Base-by-base conservation (phyloP, 495 filamentous ascomycete species). In the Parachaetomium inaequale region DNA sequence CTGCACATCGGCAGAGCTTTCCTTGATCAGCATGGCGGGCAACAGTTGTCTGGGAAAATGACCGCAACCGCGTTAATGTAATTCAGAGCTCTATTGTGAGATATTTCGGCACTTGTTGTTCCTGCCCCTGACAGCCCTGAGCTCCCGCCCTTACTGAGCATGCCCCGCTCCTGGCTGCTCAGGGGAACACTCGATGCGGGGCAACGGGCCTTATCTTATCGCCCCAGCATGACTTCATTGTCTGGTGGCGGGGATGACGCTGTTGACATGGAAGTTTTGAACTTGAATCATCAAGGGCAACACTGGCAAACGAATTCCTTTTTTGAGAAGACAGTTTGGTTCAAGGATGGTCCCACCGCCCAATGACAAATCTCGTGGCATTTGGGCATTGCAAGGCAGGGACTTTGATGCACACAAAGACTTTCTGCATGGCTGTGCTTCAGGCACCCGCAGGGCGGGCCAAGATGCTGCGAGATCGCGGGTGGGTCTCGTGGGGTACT, bases 11-110 rank as follows among this genome's bases (percentile, higher is more conserved):
- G 64, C 67, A 63, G 74, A 66, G 63, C 68, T 75, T 63, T 81
- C 78, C 42, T 78, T 75, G 64, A 81, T 74, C 66, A 79, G 64
- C 78, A 81, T 81, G 59, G 15, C 65, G 68, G 62, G 58, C 58
- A 36, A 52, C 15, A 11, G 21, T 58, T 53, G 32, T 31, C n/a
- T 29, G 54, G 54, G 15, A 17, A 25, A 21, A 1, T 12, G 43
- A 4, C 4, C 17, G 10, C 36, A 40, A 40, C 6, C 12, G 10
- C 17, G 36, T 40, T 10, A 40, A 40, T 2, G 2, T 40, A 17
- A 11, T 12, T 11, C 4, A 36, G 14, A 36, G 34, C 17, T 10
- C 36, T 36, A n/a, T n/a, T n/a, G n/a, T n/a, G n/a, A n/a, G n/a
- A 25, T 52, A 3, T 31, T 31, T 31, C 14, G 26, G n/a, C n/a